Conservation (phyloP, 768 basidiomycete genomes). For the Trametes elegans region DNA sequence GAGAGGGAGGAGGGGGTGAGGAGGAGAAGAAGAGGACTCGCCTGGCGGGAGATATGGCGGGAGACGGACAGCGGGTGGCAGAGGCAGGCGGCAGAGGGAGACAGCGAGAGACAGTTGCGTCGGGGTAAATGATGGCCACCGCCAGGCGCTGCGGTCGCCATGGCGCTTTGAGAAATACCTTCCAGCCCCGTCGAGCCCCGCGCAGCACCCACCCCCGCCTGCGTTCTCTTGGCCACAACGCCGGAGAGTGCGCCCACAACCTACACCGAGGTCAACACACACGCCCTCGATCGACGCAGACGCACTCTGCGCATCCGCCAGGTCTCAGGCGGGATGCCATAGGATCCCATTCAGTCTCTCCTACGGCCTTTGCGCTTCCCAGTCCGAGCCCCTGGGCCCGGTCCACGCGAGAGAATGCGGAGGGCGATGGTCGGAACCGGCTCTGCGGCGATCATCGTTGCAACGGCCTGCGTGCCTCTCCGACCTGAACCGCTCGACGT, state of each 20-base stretch:
- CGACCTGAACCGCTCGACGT: too few relatives aligned
- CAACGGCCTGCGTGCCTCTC: background rate
- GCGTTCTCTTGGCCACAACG: background rate
- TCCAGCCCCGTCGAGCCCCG: constrained; percentile 7
- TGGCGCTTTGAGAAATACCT: constrained; percentile 17
- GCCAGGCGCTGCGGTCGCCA: constrained; percentile 23
- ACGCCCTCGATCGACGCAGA: background rate
- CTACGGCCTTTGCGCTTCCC: background rate
- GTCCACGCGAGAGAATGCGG: too few relatives aligned
- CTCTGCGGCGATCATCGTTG: constrained; percentile 8
- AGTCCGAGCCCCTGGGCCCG: background rate
- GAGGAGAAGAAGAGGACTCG: constrained; percentile 10
- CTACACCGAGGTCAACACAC: background rate
- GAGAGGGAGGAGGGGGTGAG: constrained; percentile 20
- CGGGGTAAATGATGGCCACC: constrained; percentile 17
- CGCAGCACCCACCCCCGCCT: background rate
- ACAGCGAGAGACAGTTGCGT: background rate
- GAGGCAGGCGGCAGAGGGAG: background rate
- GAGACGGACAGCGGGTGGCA: constrained; percentile 2
- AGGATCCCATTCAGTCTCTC: too few relatives aligned
- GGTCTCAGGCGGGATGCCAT: background rate
- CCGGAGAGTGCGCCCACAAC: background rate
- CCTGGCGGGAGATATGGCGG: constrained; percentile 20
- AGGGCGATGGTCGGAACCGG: constrained; percentile 10
- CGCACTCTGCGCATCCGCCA: background rate